Evolutionary conservation across 2,329 filamentous ascomycete species (phyloP).

Genomic region (Exophiala oligosperma): DNA sequence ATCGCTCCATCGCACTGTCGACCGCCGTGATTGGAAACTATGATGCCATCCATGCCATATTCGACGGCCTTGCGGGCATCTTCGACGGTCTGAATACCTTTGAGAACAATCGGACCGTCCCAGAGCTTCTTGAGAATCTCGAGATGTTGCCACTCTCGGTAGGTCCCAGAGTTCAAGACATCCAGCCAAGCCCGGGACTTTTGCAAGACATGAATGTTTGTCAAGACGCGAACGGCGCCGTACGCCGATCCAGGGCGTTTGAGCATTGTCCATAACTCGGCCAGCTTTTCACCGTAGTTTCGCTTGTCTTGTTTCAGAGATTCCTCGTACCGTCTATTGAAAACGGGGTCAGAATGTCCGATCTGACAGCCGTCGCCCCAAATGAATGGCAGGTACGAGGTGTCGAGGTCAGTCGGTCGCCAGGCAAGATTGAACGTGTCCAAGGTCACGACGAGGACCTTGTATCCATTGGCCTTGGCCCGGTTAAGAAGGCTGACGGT

Average conservation of each 20-base stretch:
- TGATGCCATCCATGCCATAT: conserved; percentile 49
- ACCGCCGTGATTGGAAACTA: conserved; percentile 55
- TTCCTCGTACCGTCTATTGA: conserved; percentile 55
- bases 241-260: conserved; percentile 26
- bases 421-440: conserved; percentile 70
- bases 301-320: conserved; percentile 48
- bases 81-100: conserved; percentile 56
- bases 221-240: conserved; percentile 26
- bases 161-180: conserved; percentile 53
- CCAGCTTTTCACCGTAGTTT: conserved; percentile 37
- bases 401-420: conserved; percentile 66
- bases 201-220: conserved; percentile 22
- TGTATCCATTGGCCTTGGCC: conserved; percentile 62
- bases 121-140: conserved; percentile 57
- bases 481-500: conserved; percentile 62
- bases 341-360: conserved; percentile 67
- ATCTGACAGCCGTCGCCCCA: conserved; percentile 53
- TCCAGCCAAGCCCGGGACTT: conserved; percentile 45
- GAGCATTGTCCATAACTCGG: conserved; percentile 22
- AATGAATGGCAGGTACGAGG: conserved; percentile 50
- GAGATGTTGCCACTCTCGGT: conserved; percentile 62
- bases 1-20: conserved; percentile 54
- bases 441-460: conserved; percentile 67
- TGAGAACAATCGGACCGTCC: conserved; percentile 63
- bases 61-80: conserved; percentile 50